Evolutionary conservation across 768 basidiomycete species (phyloP).

Genomic region (Phylloporus sp.): DNA sequence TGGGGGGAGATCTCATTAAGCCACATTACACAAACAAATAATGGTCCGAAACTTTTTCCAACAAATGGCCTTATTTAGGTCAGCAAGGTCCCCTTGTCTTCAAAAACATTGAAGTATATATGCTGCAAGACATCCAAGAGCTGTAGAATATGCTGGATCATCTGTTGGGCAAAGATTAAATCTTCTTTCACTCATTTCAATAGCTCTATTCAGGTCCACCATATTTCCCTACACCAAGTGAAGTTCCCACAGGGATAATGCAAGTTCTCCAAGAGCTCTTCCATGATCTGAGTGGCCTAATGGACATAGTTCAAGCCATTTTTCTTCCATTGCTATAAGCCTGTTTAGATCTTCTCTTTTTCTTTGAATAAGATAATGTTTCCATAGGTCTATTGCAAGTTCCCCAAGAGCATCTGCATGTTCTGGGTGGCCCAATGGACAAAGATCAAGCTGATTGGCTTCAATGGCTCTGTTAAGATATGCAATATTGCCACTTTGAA

Average conservation of each 20-base stretch:
- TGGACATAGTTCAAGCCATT: neutral
- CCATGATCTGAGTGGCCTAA: neutral
- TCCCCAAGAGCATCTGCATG: neutral
- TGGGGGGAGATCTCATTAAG: too few relatives aligned
- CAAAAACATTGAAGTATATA: neutral
- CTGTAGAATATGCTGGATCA: neutral
- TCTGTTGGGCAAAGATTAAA: neutral
- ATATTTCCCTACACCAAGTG: neutral
- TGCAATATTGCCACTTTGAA: neutral
- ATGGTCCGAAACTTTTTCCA: too few relatives aligned
- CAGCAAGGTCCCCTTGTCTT: neutral
- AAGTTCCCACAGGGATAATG: neutral
- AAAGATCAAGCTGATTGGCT: neutral
- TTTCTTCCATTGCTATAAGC: neutral
- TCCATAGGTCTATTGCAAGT: neutral
- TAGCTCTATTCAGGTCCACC: neutral
- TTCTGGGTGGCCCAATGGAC: neutral
- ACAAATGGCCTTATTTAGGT: neutral
- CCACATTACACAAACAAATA: too few relatives aligned
- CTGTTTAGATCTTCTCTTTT: neutral
- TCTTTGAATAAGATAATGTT: neutral
- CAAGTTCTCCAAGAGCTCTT: neutral
- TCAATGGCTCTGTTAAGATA: slow-evolving; percentile 1
- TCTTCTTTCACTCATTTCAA: neutral
- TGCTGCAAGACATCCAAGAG: neutral